Percentiles rank a stretch among this genome's conserved stretches.
phyloP scores from a whole-genome alignment of 148 eudicot species.

The Beta vulgaris region DNA sequence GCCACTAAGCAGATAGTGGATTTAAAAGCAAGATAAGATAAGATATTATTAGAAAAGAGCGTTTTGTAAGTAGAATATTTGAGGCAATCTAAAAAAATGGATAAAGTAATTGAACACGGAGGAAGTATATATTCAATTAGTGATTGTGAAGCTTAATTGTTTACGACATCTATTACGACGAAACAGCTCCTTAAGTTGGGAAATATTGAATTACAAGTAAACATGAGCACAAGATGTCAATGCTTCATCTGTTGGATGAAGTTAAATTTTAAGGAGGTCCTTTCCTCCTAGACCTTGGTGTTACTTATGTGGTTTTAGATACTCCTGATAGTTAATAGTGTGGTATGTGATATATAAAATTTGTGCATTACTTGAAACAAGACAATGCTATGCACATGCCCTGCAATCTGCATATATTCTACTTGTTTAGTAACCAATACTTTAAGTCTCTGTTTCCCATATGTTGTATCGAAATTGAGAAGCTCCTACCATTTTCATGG shows the following conservation, averaged over 20 bases:
- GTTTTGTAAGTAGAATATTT: too few relatives aligned
- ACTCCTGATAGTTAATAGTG: constrained; percentile 3
- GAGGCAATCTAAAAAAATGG: too few relatives aligned
- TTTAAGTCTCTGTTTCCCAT: constrained; percentile 18
- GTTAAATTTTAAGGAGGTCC: constrained; percentile 21
- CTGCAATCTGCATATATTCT: constrained; percentile 31
- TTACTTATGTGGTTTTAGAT: constrained; percentile 11
- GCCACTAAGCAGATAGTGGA: too few relatives aligned
- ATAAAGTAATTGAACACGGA: too few relatives aligned
- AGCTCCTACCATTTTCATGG: constrained; percentile 44
- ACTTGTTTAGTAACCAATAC: constrained; percentile 26
- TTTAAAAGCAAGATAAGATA: too few relatives aligned
- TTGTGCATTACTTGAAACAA: constrained; percentile 34
- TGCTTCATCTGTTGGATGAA: constrained; percentile 17
- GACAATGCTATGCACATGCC: constrained; percentile 64
- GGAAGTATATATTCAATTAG: constrained; percentile 10
- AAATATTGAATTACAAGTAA: constrained; percentile 10
- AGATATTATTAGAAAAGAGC: too few relatives aligned
- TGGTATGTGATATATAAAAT: constrained; percentile 22
- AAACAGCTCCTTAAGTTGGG: constrained; percentile 1
- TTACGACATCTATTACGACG: background rate
- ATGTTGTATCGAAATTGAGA: constrained; percentile 33
- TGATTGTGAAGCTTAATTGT: background rate
- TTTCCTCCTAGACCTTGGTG: constrained; percentile 26
- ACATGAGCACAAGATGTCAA: constrained; percentile 22